phyloP scores from a whole-genome alignment of 2,329 filamentous ascomycete genomes.

The Calonectria pseudoturangicola region DNA sequence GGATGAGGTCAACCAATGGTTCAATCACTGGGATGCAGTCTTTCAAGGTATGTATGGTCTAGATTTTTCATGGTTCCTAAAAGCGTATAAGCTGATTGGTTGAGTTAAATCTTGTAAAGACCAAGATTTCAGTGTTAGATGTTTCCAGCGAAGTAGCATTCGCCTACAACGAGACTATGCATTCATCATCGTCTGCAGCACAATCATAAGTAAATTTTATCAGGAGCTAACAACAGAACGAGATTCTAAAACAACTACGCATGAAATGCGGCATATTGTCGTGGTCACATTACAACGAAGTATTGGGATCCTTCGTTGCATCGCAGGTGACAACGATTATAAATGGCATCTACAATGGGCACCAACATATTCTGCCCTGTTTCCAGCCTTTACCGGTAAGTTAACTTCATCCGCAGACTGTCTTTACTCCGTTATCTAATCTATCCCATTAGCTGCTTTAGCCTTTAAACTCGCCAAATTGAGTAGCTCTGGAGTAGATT shows the following conservation, averaged over 20 bases:
- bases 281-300: background rate
- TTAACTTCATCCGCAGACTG: background rate
- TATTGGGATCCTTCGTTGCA: background rate
- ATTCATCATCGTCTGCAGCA: background rate
- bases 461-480: slow-evolving; percentile 4
- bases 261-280: background rate
- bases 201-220: background rate
- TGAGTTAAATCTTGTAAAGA: background rate
- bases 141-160: slow-evolving; percentile 10
- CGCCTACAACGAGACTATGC: slow-evolving; percentile 3
- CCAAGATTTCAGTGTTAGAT: background rate
- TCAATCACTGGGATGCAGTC: background rate
- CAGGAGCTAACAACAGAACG: background rate
- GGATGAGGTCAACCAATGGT: background rate
- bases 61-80: too few species aligned
- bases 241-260: background rate
- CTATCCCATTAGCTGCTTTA: background rate
- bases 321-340: background rate
- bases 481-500: background rate
- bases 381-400: slow-evolving; percentile 13
- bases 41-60: background rate
- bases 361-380: slow-evolving; percentile 6
- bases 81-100: too few species aligned
- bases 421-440: background rate
- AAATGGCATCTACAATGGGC: slow-evolving; percentile 13